A percentile compares a stretch with the other conserved stretches of the same genome.
These are phyloP conservation scores for Physcia stellaris DNA, from an alignment of 495 filamentous ascomycete species.

Conservation along the genomic window DNA sequence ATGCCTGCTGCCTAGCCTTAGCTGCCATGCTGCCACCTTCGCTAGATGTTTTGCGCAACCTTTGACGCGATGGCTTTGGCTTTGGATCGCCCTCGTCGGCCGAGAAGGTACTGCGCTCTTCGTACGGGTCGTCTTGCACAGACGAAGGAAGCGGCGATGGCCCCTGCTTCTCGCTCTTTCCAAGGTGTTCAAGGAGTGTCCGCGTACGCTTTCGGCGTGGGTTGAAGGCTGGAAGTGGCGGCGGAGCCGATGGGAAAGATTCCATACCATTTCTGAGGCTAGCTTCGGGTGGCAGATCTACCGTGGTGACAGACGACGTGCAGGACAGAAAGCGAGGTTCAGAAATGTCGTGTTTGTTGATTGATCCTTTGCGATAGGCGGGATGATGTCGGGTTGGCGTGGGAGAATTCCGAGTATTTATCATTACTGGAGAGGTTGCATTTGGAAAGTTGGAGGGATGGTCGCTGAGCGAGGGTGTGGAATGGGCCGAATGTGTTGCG, in stretches of 20 bases:
- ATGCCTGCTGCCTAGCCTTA: slow-evolving; percentile 28
- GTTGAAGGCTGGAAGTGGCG: slow-evolving; percentile 17
- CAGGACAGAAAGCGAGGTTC: slow-evolving; percentile 70
- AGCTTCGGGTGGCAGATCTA: slow-evolving; percentile 42
- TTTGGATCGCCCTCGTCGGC: slow-evolving; percentile 36
- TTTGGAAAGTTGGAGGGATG: slow-evolving; percentile 29
- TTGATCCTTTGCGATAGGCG: slow-evolving; percentile 40
- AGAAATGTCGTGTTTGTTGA: slow-evolving; percentile 68
- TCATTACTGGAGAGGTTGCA: slow-evolving; percentile 32
- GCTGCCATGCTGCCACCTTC: slow-evolving; percentile 31
- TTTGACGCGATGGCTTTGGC: slow-evolving; percentile 21
- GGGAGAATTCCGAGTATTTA: slow-evolving; percentile 12
- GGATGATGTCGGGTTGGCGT: slow-evolving; percentile 15
- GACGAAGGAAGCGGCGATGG: neutral
- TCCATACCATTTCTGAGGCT: slow-evolving; percentile 28
- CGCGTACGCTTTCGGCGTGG: slow-evolving; percentile 18
- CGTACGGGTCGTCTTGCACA: slow-evolving; percentile 12
- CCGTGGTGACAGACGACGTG: slow-evolving; percentile 58
- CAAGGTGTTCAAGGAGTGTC: slow-evolving; percentile 15
- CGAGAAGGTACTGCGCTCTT: slow-evolving; percentile 35
- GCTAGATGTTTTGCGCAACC: slow-evolving; percentile 40
- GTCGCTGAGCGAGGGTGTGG: slow-evolving; percentile 3
- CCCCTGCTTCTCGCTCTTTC: slow-evolving; percentile 11
- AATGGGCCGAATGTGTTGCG: slow-evolving; percentile 15
- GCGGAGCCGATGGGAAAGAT: slow-evolving; percentile 4